Percentiles rank a stretch among this genome's conserved stretches.
Evolutionary conservation across 192 early-diverging fungal genomes (phyloP).

Genomic region (Coemansia sp.): DNA sequence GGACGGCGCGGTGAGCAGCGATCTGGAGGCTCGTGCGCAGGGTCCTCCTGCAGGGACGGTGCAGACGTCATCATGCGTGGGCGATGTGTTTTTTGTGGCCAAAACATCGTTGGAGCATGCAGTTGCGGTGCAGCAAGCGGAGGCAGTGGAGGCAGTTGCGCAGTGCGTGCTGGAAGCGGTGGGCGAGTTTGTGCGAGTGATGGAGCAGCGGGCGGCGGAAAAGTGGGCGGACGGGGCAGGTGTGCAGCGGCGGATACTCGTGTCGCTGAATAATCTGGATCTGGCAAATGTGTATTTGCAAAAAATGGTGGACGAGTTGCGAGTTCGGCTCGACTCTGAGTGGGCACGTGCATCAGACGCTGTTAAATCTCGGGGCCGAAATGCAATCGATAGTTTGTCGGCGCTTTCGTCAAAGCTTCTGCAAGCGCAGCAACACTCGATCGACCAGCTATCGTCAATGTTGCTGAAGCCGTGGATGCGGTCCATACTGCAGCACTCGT

Average conservation of each 20-base stretch:
- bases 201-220: slow-evolving; percentile 32
- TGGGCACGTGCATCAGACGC: slow-evolving; percentile 31
- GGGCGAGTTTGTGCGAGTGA: slow-evolving; percentile 23
- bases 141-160: slow-evolving; percentile 68
- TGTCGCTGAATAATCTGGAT: slow-evolving; percentile 87
- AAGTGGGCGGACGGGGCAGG: slow-evolving; percentile 9
- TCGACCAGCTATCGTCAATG: slow-evolving; percentile 83
- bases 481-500: slow-evolving; percentile 76
- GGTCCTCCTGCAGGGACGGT: too few species aligned
- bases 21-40: background rate
- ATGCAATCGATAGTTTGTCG: slow-evolving; percentile 33
- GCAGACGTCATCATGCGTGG: slow-evolving; percentile 65
- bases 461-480: slow-evolving; percentile 75
- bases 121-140: slow-evolving; percentile 69
- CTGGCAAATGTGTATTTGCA: slow-evolving; percentile 77
- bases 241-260: slow-evolving; percentile 46
- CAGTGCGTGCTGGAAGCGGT: slow-evolving; percentile 60
- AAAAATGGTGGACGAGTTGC: slow-evolving; percentile 68
- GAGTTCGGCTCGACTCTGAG: slow-evolving; percentile 56
- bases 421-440: slow-evolving; percentile 59
- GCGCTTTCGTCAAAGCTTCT: slow-evolving; percentile 30
- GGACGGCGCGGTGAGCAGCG: slow-evolving; percentile 15
- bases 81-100: slow-evolving; percentile 92
- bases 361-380: slow-evolving; percentile 10
- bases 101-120: slow-evolving; percentile 72